A percentile compares a stretch with the other conserved stretches of the same genome.
Conservation (phyloP, 1,284 basidiomycete species). For the Marasmius sp. region DNA sequence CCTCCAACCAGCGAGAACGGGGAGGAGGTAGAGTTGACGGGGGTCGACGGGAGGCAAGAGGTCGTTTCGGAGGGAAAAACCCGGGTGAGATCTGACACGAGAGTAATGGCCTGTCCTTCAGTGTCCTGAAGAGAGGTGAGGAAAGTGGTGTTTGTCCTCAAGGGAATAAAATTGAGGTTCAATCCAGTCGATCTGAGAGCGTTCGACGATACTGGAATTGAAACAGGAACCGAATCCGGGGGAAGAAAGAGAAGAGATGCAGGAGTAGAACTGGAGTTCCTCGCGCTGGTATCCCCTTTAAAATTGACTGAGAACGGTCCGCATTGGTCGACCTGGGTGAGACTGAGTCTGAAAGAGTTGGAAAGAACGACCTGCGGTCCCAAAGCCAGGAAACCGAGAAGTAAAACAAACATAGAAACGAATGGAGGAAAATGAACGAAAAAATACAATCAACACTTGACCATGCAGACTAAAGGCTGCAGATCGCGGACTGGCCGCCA, state of each 20-base stretch:
- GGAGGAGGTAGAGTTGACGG: conserved; percentile 14
- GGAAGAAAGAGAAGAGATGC: conserved; percentile 54
- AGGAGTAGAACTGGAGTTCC: conserved; percentile 30
- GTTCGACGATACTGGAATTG: conserved; percentile 45
- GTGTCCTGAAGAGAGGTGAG: conserved; percentile 55
- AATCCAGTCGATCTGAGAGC: conserved; percentile 39
- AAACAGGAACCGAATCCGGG: conserved; percentile 47
- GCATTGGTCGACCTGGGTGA: conserved; percentile 56
- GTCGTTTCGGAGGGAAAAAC: conserved; percentile 41
- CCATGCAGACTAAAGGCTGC: conserved; percentile 20
- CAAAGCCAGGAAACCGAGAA: conserved; percentile 38
- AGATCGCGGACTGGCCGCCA: conserved; percentile 27
- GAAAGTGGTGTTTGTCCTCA: conserved; percentile 47
- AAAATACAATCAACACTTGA: conserved; percentile 16
- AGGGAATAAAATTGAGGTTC: conserved; percentile 51
- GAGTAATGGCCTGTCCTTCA: conserved; percentile 35
- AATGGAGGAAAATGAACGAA: conserved; percentile 22
- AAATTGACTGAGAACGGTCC: conserved; percentile 49
- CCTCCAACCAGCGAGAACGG: conserved; percentile 26
- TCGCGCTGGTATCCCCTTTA: conserved; percentile 29
- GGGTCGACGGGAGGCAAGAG: conserved; percentile 38
- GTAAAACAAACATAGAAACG: conserved; percentile 33
- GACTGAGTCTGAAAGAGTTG: conserved; percentile 42
- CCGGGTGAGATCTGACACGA: conserved; percentile 49
- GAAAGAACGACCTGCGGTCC: conserved; percentile 50